Percentiles rank a stretch among this genome's conserved stretches.
phyloP scores from a whole-genome alignment of 495 filamentous ascomycete genomes.

The Aspergillus baeticus region DNA sequence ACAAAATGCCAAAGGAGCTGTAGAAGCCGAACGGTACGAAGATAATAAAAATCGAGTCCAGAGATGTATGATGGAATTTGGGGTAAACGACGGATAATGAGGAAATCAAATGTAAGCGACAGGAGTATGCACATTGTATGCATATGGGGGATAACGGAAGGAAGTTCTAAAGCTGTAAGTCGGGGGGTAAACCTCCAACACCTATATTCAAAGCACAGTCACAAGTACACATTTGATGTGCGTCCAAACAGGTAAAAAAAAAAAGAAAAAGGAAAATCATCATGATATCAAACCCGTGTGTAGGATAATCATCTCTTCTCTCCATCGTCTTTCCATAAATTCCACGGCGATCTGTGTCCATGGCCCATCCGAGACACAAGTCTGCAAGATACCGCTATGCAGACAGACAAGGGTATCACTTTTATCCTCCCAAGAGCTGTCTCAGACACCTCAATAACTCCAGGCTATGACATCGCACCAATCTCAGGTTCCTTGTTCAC shows the following conservation, averaged over 20 bases:
- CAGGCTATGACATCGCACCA: conserved; percentile 39
- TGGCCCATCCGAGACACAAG: conserved; percentile 36
- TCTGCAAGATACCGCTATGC: conserved; percentile 41
- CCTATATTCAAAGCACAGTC: conserved; percentile 31
- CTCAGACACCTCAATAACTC: conserved; percentile 48
- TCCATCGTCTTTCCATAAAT: conserved; percentile 16
- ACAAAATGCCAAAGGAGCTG: no score
- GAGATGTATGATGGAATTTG: conserved; percentile 23
- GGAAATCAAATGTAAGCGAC: conserved; percentile 20
- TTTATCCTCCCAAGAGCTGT: conserved; percentile 49
- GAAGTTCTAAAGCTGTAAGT: conserved; percentile 44
- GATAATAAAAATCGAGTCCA: background rate
- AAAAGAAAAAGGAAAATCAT: conserved; percentile 22
- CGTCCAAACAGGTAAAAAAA: conserved; percentile 24
- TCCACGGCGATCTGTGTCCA: conserved; percentile 31
- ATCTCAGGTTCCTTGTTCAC: conserved; percentile 31
- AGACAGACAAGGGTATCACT: conserved; percentile 54
- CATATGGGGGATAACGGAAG: conserved; percentile 23
- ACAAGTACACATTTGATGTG: conserved; percentile 24
- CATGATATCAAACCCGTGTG: conserved; percentile 36
- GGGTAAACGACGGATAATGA: conserved; percentile 26
- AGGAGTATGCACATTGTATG: conserved; percentile 10
- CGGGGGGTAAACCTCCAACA: conserved; percentile 29
- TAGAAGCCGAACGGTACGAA: background rate
- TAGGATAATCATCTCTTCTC: conserved; percentile 22